Evolutionary conservation across 805 yeast species (phyloP).

Genomic region (Candida ovalis): DNA sequence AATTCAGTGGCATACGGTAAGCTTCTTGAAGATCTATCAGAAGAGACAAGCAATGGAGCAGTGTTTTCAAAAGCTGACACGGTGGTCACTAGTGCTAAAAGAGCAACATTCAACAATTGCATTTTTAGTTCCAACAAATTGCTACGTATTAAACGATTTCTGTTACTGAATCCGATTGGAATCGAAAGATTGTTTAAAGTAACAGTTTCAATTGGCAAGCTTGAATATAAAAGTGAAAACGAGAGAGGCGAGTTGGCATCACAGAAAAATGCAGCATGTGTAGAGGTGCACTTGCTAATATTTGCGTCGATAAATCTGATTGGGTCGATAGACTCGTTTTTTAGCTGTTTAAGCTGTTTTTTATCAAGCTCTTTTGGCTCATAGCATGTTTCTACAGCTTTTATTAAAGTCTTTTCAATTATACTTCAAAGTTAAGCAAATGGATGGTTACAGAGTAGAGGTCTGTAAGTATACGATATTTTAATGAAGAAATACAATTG

Average conservation of each 20-base stretch:
- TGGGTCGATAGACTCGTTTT: background rate
- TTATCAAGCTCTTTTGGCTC: too few species aligned
- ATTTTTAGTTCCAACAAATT: constrained; percentile 2
- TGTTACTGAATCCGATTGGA: background rate
- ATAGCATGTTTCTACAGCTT: too few species aligned
- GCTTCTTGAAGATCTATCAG: background rate
- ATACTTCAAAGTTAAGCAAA: too few species aligned
- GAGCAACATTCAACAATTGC: constrained; percentile 4
- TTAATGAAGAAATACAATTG: background rate
- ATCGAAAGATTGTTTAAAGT: background rate
- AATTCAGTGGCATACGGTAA: constrained; percentile 19
- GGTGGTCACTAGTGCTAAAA: constrained; percentile 6
- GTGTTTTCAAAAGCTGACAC: constrained; percentile 29
- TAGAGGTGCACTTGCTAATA: background rate
- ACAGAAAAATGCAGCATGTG: background rate
- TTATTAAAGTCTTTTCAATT: too few species aligned
- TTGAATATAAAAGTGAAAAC: too few species aligned
- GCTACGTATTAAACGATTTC: too few species aligned
- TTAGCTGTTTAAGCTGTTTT: too few species aligned
- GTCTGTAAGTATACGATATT: background rate
- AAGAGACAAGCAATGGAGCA: constrained; percentile 28
- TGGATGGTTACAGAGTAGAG: background rate
- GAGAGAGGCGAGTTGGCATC: too few species aligned
- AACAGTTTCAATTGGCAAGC: too few species aligned
- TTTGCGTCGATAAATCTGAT: background rate